Base-by-base conservation (phyloP, 371 early-diverging fungal species). In the Phascolomyces articulosus region DNA sequence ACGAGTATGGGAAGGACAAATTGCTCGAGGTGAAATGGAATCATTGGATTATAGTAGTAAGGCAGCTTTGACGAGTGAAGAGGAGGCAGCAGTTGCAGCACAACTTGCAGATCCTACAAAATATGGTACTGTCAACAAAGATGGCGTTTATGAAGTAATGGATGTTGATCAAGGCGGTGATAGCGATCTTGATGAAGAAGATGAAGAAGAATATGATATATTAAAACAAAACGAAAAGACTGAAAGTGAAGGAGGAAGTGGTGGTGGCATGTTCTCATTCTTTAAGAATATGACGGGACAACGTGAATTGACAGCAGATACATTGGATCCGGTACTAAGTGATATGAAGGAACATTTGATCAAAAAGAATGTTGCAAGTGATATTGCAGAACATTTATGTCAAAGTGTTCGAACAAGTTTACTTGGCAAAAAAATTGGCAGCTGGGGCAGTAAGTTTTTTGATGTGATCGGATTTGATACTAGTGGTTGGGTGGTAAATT, bases 321-420 rank as follows among this genome's bases (percentile, higher is more conserved):
- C 81, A 40, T 70, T 95, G 59, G 87, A 84, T 23, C 92, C 93
- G 3, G 83, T 89, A 7, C 71, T 94, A 76, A 77, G 79, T 21
- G 89, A 88, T 62, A 94, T 97, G 91, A 90, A 91, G 69, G 94
- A 96, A 66, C 97, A 96, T 69, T 72, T 98, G 65, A 86, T 96
- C 49, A 82, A 87, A 67, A 96, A 97, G 80, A 98, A 98, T 69
- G 97, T 98, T 1, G 98, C 98, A 2, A 87, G 92, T 1, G 91
- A 96, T 58, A 94, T 96, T 64, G 93, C 97, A 1, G 86, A 88
- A 16, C 91, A 93, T 66, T 78, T 98, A 15, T 93, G 94, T 70
- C 87, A 89, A 41, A 91, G 94, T 21, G 94, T 97, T 13, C 69
- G 78, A 26, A 82, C 80, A n/a, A 88, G 86, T 55, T 71, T 98